phyloP scores from a whole-genome alignment of 208 protist species.

The Trypanosoma scelopori region DNA sequence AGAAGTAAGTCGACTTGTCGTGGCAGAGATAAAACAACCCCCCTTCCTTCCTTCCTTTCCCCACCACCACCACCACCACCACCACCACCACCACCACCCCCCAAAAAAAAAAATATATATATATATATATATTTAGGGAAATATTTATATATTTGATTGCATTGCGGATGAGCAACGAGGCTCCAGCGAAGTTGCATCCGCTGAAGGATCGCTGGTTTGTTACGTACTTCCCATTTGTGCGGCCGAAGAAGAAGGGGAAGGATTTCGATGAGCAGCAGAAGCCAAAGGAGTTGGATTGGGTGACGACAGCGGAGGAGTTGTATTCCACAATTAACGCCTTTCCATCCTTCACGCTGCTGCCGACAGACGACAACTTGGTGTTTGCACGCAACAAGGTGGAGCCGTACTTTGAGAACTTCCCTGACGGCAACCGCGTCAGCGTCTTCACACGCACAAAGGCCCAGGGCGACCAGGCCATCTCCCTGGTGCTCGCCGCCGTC shows the following conservation, averaged over 20 bases:
- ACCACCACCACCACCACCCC: too few species aligned
- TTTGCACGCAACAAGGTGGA: conserved; percentile 74
- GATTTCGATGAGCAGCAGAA: conserved; percentile 47
- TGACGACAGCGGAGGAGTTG: conserved; percentile 68
- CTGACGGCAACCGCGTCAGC: conserved; percentile 54
- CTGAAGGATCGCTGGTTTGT: conserved; percentile 85
- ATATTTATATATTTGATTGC: conserved; percentile 1
- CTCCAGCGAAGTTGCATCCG: conserved; percentile 38
- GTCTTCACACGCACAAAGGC: conserved; percentile 73
- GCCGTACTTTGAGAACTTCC: conserved; percentile 83
- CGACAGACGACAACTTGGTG: conserved; percentile 65
- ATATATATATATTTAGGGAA: background rate
- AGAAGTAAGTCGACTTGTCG: too few species aligned
- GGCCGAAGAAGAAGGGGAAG: conserved; percentile 35
- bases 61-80: too few species aligned
- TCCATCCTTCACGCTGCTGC: conserved; percentile 57
- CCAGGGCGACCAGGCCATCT: conserved; percentile 54
- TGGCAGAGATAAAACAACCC: too few species aligned
- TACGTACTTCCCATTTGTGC: conserved; percentile 61
- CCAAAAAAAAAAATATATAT: conserved; percentile 8
- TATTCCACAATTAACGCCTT: conserved; percentile 78
- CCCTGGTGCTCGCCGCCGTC: conserved; percentile 61
- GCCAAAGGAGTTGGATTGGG: conserved; percentile 66
- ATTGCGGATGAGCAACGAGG: conserved; percentile 17
- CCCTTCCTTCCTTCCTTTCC: too few species aligned